Evolutionary conservation across 805 yeast species (phyloP), one percentile per base, ranked within the genome.

Genomic region (Hanseniaspora thailandica): DNA sequence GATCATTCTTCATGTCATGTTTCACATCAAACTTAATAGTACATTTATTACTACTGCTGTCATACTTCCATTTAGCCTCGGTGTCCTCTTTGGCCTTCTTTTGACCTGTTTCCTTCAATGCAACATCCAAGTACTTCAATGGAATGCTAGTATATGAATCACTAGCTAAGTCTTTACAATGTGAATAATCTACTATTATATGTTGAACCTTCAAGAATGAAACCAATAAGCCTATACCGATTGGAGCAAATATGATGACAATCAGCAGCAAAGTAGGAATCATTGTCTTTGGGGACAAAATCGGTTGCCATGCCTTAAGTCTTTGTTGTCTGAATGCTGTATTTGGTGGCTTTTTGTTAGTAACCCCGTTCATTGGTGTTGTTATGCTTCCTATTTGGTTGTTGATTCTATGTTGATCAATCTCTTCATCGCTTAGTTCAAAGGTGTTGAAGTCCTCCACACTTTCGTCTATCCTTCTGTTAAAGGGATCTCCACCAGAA

Each of bases 271-370:
- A 73, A 49, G 90, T 71, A 2, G 97, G 97, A 44, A 93, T 75
- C 45, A 90, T 97, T 17, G 94, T 82, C 59, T 81, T 81, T 15
- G 97, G 97, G 1, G 96, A 85, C 54, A 93, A 76, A 52, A 93
- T 86, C 1, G 97, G 98, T 60, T 78, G 82, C 80, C 82, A 78
- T 39, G 82, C 74, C 59, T 77, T 77, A 57, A 78, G 63, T 60
- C 83, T 67, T 58, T 78, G 84, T 60, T 84, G 94, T 62, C 89
- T 75, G 63, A 85, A 85, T 2, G 89, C 90, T 6, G 90, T 85
- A 65, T 85, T 77, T 47, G 81, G 80, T 33, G 82, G 82, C 60
- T 71, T 74, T 55, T 78, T 49, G 43, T 71, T 1, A 80, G 73
- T 56, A 72, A 73, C 4, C 2, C 28, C 35, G 15, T 13, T 19